These are phyloP conservation scores for Biscogniauxia marginata DNA, from an alignment of 2,329 filamentous ascomycete genomes.

Conservation along the genomic window DNA sequence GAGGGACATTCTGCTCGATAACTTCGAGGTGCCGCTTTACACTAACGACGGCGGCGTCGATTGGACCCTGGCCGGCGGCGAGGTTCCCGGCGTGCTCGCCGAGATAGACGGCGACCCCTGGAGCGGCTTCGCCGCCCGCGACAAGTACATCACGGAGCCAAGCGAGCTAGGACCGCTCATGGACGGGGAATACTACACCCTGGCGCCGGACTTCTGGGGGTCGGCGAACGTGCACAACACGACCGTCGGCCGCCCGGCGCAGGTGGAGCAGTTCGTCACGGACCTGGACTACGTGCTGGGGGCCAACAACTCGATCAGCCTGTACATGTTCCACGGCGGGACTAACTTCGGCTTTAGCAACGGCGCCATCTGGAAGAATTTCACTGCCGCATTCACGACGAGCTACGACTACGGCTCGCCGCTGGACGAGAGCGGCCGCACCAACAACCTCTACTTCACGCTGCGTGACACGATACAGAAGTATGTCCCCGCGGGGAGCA, in stretches of 20 bases:
- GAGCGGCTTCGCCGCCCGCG: slow-evolving; percentile 39
- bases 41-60: slow-evolving; percentile 48
- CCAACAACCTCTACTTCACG: slow-evolving; percentile 42
- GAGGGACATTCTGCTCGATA: slow-evolving; percentile 39
- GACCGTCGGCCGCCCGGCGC: slow-evolving; percentile 26
- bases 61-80: slow-evolving; percentile 42
- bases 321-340: slow-evolving; percentile 55
- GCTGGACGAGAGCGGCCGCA: slow-evolving; percentile 48
- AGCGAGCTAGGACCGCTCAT: slow-evolving; percentile 44
- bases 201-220: slow-evolving; percentile 45
- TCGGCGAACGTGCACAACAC: slow-evolving; percentile 37
- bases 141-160: slow-evolving; percentile 42
- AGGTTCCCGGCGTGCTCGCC: slow-evolving; percentile 43
- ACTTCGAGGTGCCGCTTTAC: slow-evolving; percentile 45
- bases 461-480: slow-evolving; percentile 40
- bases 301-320: slow-evolving; percentile 42
- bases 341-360: slow-evolving; percentile 50
- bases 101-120: slow-evolving; percentile 45
- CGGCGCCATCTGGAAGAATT: slow-evolving; percentile 43
- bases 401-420: slow-evolving; percentile 52
- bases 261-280: slow-evolving; percentile 26
- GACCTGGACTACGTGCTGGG: slow-evolving; percentile 40
- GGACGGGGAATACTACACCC: slow-evolving; percentile 50
- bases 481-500: slow-evolving; percentile 35
- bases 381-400: slow-evolving; percentile 40